Conservation (phyloP, 257 asterid species). For the Solanum chilense region DNA sequence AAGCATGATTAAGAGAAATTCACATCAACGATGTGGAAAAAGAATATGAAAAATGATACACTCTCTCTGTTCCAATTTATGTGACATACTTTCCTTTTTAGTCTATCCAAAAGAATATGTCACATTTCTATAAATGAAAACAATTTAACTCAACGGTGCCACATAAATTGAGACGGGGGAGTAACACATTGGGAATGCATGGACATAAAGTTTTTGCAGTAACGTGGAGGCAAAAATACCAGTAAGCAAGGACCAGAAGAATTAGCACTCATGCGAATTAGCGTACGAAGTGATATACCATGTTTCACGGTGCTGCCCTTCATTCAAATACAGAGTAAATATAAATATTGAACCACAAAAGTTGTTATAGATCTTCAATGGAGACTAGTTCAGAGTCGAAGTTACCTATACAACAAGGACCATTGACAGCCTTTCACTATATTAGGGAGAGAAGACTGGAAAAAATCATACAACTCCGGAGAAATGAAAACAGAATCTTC, state of each 20-base stretch:
- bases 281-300: slow-evolving; percentile 95
- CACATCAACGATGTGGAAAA: not conserved
- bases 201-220: not conserved
- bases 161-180: not conserved
- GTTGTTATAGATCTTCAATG: not conserved
- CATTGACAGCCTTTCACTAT: slow-evolving; percentile 88
- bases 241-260: slow-evolving; percentile 76
- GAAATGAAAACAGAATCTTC: slow-evolving; percentile 61
- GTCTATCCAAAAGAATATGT: not conserved
- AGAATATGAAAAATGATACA: not conserved
- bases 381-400: not conserved
- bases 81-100: not conserved
- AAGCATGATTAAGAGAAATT: not conserved
- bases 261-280: slow-evolving; percentile 45
- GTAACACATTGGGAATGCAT: not conserved
- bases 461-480: slow-evolving; percentile 54
- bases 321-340: slow-evolving; percentile 34
- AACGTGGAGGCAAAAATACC: slow-evolving; percentile 28
- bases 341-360: slow-evolving; percentile 15
- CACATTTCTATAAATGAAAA: not conserved
- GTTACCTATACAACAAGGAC: slow-evolving; percentile 77
- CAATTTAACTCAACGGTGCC: not conserved
- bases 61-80: not conserved
- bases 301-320: slow-evolving; percentile 89
- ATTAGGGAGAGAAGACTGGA: slow-evolving; percentile 82